A percentile compares a stretch with the other conserved stretches of the same genome.
Conservation (phyloP, 2,329 filamentous ascomycete species). For the Aureobasidium subglaciale region DNA sequence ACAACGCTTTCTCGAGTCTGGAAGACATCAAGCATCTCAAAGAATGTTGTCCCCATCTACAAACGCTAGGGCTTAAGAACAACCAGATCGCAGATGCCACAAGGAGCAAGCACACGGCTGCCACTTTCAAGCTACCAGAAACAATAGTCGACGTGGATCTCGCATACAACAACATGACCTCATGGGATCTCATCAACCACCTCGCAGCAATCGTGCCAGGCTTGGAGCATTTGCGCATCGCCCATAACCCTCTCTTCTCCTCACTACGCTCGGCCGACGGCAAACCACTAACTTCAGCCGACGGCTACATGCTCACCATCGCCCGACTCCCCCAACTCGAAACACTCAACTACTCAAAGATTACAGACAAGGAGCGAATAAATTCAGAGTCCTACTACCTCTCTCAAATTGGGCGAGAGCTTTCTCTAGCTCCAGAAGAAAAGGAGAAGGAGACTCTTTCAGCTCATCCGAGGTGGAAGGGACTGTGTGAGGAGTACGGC, state of each 20-base stretch:
- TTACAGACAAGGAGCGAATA: constrained; percentile 65
- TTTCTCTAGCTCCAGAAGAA: constrained; percentile 52
- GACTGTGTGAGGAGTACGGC: constrained; percentile 70
- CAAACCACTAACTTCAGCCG: constrained; percentile 53
- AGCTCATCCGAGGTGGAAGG: constrained; percentile 63
- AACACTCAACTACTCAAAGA: constrained; percentile 62
- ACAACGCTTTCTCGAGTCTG: constrained; percentile 60
- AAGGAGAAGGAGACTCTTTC: constrained; percentile 50
- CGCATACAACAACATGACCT: constrained; percentile 39
- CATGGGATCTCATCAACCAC: constrained; percentile 67
- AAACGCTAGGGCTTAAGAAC: constrained; percentile 58
- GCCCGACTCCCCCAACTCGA: constrained; percentile 63
- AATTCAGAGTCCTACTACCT: constrained; percentile 95
- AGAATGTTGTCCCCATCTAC: constrained; percentile 44
- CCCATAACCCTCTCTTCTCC: constrained; percentile 78
- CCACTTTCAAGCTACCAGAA: not conserved
- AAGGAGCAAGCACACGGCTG: not conserved
- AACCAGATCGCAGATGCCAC: constrained; percentile 53
- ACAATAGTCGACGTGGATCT: constrained; percentile 36
- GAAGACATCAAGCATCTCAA: constrained; percentile 41
- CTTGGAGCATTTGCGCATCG: constrained; percentile 66
- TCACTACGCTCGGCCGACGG: constrained; percentile 38
- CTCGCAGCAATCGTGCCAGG: constrained; percentile 64
- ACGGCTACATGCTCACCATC: constrained; percentile 82
- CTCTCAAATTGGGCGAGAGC: constrained; percentile 69